Evolutionary conservation across 768 basidiomycete genomes (phyloP).

Genomic region (Amanita pseudoporphyria): DNA sequence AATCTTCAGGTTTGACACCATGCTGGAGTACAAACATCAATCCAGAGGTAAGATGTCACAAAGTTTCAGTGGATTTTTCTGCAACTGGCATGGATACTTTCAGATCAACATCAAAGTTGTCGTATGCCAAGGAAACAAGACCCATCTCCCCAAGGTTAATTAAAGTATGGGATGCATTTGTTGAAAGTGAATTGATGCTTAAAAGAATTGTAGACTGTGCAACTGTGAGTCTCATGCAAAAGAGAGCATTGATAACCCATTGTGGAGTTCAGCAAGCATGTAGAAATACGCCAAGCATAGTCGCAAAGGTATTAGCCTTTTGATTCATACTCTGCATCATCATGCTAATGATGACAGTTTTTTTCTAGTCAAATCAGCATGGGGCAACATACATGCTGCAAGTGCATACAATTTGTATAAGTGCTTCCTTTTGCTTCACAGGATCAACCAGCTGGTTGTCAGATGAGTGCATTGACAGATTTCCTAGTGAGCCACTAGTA

Average conservation of each 20-base stretch:
- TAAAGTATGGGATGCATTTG: slow-evolving; percentile 5
- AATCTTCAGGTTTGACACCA: slow-evolving; percentile 11
- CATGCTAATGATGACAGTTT: no score
- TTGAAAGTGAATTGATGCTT: slow-evolving; percentile 11
- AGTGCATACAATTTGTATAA: not conserved
- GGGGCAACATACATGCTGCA: not conserved
- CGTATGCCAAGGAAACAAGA: slow-evolving; percentile 12
- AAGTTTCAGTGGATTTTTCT: slow-evolving; percentile 10
- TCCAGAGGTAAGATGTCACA: slow-evolving; percentile 18
- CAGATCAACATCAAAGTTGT: no score
- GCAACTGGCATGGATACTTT: slow-evolving; percentile 12
- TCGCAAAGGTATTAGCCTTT: slow-evolving; percentile 12
- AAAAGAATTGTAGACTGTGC: slow-evolving; percentile 11
- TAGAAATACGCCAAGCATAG: not conserved
- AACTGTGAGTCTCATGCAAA: slow-evolving; percentile 19
- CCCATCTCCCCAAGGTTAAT: slow-evolving; percentile 10
- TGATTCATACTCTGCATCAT: no score
- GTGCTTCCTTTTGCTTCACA: not conserved
- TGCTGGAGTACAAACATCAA: slow-evolving; percentile 15
- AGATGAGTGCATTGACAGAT: not conserved
- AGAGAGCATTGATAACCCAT: slow-evolving; percentile 16
- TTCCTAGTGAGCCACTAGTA: not conserved
- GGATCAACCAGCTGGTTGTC: no score
- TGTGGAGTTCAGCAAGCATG: slow-evolving; percentile 13
- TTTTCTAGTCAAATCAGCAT: slow-evolving; percentile 13